A percentile compares a stretch with the other conserved stretches of the same genome.
Conservation (phyloP, 1,284 basidiomycete genomes). For the Cerrena zonata region DNA sequence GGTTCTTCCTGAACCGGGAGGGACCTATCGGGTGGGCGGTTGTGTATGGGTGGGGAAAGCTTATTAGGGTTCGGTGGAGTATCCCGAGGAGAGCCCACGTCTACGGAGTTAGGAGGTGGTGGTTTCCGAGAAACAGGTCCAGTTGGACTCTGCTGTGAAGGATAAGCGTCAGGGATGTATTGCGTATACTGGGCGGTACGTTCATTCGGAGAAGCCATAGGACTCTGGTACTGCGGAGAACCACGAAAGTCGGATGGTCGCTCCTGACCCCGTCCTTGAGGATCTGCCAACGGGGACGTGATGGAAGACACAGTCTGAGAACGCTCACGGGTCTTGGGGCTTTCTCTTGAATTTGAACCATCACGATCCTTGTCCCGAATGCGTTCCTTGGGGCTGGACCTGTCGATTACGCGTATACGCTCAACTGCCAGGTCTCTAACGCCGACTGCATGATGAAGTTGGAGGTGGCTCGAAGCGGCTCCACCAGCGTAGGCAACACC, state of each 20-base stretch:
- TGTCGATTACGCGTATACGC: conserved; percentile 46
- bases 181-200: conserved; percentile 44
- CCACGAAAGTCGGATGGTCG: conserved; percentile 46
- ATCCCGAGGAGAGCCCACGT: conserved; percentile 30
- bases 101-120: conserved; percentile 10
- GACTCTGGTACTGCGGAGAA: conserved; percentile 49
- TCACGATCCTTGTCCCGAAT: conserved; percentile 32
- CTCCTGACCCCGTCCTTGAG: conserved; percentile 23
- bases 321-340: conserved; percentile 46
- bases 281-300: conserved; percentile 38
- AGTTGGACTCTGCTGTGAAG: conserved; percentile 22
- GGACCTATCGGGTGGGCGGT: conserved; percentile 65
- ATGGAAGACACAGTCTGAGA: conserved; percentile 26
- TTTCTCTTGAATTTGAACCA: conserved; percentile 41
- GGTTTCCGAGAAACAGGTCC: conserved; percentile 28
- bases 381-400: conserved; percentile 47
- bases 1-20: conserved; percentile 72
- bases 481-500: conserved; percentile 51
- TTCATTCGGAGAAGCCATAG: conserved; percentile 48
- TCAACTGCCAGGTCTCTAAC: conserved; percentile 53
- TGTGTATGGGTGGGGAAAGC: conserved; percentile 51
- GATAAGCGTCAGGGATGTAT: conserved; percentile 46
- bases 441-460: conserved; percentile 15
- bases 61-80: conserved; percentile 38
- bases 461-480: conserved; percentile 28